Base-by-base conservation (phyloP, 2,329 filamentous ascomycete species). In the Fusarium falciforme region DNA sequence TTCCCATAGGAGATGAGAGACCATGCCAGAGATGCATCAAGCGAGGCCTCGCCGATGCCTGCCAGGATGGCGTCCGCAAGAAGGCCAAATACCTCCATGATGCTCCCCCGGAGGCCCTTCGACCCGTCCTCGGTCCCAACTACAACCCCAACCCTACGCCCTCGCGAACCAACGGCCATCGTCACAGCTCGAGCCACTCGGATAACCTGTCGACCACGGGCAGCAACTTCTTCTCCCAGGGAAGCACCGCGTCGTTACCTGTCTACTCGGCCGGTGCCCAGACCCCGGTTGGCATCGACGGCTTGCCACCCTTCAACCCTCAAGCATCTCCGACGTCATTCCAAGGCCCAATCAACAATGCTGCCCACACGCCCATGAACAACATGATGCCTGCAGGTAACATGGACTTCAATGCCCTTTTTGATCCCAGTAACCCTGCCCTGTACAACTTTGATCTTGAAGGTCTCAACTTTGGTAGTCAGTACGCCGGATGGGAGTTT, bases 61-160 rank as follows among this genome's bases (percentile, higher is more conserved):
- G 96, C 80, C 95, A 98, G 82, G 96, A 99, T 81, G 96, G 96
- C 63, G 95, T 98, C 61, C 93, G 96, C 73, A 99, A 99, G 84
- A 99, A 98, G 88, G 96, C 96, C 61, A 99, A 99, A 83, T 99
- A 99, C 83, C 93, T 99, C 66, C 95, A 98, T 80, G 96, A 98
- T 87, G 95, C 96, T 29, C 95, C 96, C 38, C 91, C 94, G 61
- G 95, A 97, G 81, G 95, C 95, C 54, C 87, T 98, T 71, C 90
- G 96, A 80, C 94, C 95, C n/a, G 94, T 96, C 47, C 88, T 96
- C 57, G 92, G 92, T 6, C 90, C 92, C 33, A 91, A 88, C 71
- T 93, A 90, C 78, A 94, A 93, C 79, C 89, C 89, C 79, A 87
- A 82, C 82, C 84, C 83, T 77, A 81, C 85, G 80, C 84, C 85